Evolutionary conservation across 306 rosid species (phyloP).

Genomic region (Arachis hypogaea): DNA sequence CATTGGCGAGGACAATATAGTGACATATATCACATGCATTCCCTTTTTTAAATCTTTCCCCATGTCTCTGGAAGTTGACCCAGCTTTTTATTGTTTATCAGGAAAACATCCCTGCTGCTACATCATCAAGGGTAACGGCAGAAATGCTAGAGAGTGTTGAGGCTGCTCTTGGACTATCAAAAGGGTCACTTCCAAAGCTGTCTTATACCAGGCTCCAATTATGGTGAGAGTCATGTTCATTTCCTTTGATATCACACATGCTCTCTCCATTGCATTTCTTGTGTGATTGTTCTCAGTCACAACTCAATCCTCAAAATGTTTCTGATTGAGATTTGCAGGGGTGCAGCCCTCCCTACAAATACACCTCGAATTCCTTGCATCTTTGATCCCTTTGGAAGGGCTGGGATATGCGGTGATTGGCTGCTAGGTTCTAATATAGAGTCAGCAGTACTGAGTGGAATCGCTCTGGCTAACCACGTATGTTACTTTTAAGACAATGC

Average conservation of each 20-base stretch:
- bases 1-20: constrained; percentile 4
- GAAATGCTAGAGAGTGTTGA: constrained; percentile 88
- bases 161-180: constrained; percentile 71
- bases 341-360: constrained; percentile 92
- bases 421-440: constrained; percentile 88
- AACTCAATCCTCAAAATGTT: constrained; percentile 14
- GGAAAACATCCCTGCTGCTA: constrained; percentile 86
- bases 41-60: background rate
- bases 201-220: constrained; percentile 69
- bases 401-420: constrained; percentile 98
- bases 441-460: constrained; percentile 89
- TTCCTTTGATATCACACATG: constrained; percentile 18
- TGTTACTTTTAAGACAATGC: constrained; percentile 14
- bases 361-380: constrained; percentile 82
- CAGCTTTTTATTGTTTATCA: constrained; percentile 34
- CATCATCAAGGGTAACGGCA: constrained; percentile 68
- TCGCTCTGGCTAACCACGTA: constrained; percentile 82
- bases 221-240: constrained; percentile 59
- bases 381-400: constrained; percentile 87
- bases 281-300: constrained; percentile 7
- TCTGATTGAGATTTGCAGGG: constrained; percentile 63
- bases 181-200: constrained; percentile 76
- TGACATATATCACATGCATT: constrained; percentile 17
- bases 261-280: constrained; percentile 19
- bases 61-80: constrained; percentile 22